Base-by-base conservation (phyloP, 345 rosid species). In the Murraya paniculata region DNA sequence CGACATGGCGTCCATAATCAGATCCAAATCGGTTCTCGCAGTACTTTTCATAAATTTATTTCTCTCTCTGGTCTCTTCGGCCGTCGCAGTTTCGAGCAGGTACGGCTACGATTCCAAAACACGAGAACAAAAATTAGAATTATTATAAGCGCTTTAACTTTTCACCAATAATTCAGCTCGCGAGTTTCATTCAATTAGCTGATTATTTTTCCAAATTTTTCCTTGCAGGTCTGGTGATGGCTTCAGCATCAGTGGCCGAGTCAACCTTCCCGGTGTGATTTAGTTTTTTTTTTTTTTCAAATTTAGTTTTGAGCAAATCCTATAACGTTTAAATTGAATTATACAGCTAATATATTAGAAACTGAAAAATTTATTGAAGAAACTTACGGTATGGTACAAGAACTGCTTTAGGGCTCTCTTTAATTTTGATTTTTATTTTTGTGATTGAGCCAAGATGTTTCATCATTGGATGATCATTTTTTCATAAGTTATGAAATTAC, bases 181-280 rank as follows among this genome's bases (percentile, higher is more conserved):
- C 62, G 41, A 45, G 6, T 3, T 36, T 65, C 66, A 39, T 53
- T 22, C 25, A 9, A 19, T 8, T 53, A 71, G 58, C 66, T 67
- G 64, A 57, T 78, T 58, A 9, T 71, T 64, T n/a, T n/a, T n/a
- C n/a, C n/a, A n/a, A n/a, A n/a, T n/a, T 68, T 21, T 61, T 71
- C 74, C 65, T 78, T 75, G 59, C 86, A 92, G 99, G 86, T 84
- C 90, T 66, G 88, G 76, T 18, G 96, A 94, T 79, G 93, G 95
- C 48, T 84, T 82, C 87, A 76, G 88, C 16, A 90, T 96, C 68
- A 92, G 85, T 27, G 99, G 99, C 74, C 91, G 97, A 74, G 96
- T 94, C 36, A 91, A 84, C 88, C 75, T 94, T 66, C 89, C 86
- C 9, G 90, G 99, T 94, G 82, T 4, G 85, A 25, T 56, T 21